Conservation (phyloP, 2,329 filamentous ascomycete genomes). For the Zalaria sp. region DNA sequence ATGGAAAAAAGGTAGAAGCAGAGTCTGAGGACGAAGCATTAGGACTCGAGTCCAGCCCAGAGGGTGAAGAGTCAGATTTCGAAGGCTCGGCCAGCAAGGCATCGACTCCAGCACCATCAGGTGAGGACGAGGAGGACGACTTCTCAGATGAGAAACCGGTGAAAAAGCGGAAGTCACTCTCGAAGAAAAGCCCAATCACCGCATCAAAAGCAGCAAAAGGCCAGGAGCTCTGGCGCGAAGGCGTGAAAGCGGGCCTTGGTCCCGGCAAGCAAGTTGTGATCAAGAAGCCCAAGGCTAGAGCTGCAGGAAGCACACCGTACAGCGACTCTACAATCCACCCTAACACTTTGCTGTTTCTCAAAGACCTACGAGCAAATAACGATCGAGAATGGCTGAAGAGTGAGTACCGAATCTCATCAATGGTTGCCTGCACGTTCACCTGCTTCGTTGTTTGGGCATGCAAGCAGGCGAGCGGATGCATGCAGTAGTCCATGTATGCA, state of each 20-base stretch:
- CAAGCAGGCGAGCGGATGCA: too few relatives aligned
- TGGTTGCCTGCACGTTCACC: too few relatives aligned
- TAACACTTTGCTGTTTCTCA: conserved; percentile 48
- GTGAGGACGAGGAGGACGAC: conserved; percentile 17
- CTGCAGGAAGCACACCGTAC: conserved; percentile 44
- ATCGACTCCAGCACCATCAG: conserved; percentile 12
- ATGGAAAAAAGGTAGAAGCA: too few relatives aligned
- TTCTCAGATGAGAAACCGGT: conserved; percentile 7
- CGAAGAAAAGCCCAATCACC: conserved; percentile 9
- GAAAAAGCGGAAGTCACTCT: conserved; percentile 9
- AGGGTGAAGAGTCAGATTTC: conserved; percentile 15
- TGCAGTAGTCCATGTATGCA: too few relatives aligned
- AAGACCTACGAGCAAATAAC: conserved; percentile 46
- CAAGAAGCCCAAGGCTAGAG: conserved; percentile 48
- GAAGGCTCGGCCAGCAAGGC: background rate
- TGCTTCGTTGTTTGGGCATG: too few relatives aligned
- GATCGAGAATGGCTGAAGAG: conserved; percentile 50
- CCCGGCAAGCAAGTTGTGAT: conserved; percentile 48
- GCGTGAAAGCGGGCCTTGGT: conserved; percentile 39
- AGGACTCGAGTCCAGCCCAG: too few relatives aligned
- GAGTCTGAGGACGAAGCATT: too few relatives aligned
- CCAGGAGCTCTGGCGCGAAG: conserved; percentile 42
- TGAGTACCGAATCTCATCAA: conserved; percentile 18
- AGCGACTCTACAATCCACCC: conserved; percentile 44
- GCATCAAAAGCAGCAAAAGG: conserved; percentile 17